These are phyloP conservation scores for Fusarium annulatum DNA, from an alignment of 2,329 filamentous ascomycete genomes.

Conservation along the genomic window DNA sequence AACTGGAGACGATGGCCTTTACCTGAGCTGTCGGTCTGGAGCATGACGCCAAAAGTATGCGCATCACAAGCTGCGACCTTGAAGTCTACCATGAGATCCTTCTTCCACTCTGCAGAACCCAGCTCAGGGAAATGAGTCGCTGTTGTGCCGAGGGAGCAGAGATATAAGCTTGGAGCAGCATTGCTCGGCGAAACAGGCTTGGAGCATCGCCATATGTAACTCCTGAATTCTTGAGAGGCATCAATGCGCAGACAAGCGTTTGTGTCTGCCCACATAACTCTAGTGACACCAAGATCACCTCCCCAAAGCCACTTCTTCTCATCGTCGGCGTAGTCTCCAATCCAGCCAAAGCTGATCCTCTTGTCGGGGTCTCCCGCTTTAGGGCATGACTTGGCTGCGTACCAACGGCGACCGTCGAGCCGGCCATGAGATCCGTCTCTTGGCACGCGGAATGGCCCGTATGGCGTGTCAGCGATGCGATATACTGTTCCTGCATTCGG, in stretches of 20 bases:
- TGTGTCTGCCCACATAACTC: constrained; percentile 46
- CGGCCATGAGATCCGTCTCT: constrained; percentile 49
- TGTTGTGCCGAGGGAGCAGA: constrained; percentile 43
- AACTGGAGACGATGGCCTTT: constrained; percentile 46
- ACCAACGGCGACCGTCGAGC: constrained; percentile 52
- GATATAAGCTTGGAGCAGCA: constrained; percentile 40
- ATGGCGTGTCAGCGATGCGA: constrained; percentile 48
- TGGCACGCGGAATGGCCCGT: constrained; percentile 51
- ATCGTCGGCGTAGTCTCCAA: constrained; percentile 47
- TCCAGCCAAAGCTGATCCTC: constrained; percentile 51
- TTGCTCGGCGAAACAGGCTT: constrained; percentile 38
- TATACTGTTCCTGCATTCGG: constrained; percentile 52
- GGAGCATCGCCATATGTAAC: constrained; percentile 27
- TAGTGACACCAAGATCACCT: constrained; percentile 49
- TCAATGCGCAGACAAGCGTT: constrained; percentile 44
- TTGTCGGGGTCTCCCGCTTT: constrained; percentile 44
- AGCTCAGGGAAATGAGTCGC: constrained; percentile 42
- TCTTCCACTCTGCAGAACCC: constrained; percentile 25
- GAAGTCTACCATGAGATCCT: constrained; percentile 42
- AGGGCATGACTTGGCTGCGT: constrained; percentile 52
- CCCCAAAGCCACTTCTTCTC: constrained; percentile 53
- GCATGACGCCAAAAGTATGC: constrained; percentile 45
- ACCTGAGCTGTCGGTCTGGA: constrained; percentile 44
- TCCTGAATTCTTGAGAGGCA: constrained; percentile 39
- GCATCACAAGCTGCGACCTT: constrained; percentile 42